Evolutionary conservation across 2,329 filamentous ascomycete species (phyloP).

Genomic region (Curvularia eragrostidis): DNA sequence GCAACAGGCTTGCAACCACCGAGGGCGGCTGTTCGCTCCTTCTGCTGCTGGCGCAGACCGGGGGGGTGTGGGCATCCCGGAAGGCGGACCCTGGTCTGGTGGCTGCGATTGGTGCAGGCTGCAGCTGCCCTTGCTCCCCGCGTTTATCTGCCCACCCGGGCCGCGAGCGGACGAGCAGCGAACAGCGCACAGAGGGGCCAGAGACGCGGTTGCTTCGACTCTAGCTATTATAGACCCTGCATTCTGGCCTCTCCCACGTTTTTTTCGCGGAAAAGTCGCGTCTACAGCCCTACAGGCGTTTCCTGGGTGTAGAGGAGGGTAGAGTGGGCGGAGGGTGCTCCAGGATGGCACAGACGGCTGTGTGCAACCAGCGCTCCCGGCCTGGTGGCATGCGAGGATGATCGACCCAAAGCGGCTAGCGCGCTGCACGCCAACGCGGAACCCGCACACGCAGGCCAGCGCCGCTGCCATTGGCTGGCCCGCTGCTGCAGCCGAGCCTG

Average conservation of each 20-base stretch:
- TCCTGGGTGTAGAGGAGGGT: slow-evolving; percentile 35
- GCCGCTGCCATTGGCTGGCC: slow-evolving; percentile 6
- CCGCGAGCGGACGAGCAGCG: slow-evolving; percentile 21
- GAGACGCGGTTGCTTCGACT: slow-evolving; percentile 38
- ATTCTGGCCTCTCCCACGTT: slow-evolving; percentile 35
- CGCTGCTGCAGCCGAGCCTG: background rate
- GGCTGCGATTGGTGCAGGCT: slow-evolving; percentile 22
- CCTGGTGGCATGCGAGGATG: slow-evolving; percentile 32
- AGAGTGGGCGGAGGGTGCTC: slow-evolving; percentile 18
- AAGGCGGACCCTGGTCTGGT: slow-evolving; percentile 17
- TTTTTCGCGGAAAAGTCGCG: slow-evolving; percentile 43
- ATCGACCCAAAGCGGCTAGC: slow-evolving; percentile 34
- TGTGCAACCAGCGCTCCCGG: slow-evolving; percentile 30
- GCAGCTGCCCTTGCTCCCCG: slow-evolving; percentile 29
- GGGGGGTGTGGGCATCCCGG: slow-evolving; percentile 15
- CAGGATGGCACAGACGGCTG: slow-evolving; percentile 25
- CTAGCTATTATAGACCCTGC: slow-evolving; percentile 33
- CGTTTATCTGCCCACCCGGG: slow-evolving; percentile 31
- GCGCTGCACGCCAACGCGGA: slow-evolving; percentile 31
- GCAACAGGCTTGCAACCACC: slow-evolving; percentile 30
- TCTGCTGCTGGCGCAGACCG: slow-evolving; percentile 27
- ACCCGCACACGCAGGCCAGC: slow-evolving; percentile 18
- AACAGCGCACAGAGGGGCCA: slow-evolving; percentile 30
- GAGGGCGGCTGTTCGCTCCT: slow-evolving; percentile 42
- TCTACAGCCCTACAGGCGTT: slow-evolving; percentile 40